These are phyloP conservation scores for Leccinum cinnamomeum DNA, from an alignment of 1,284 basidiomycete species.

Conservation along the genomic window DNA sequence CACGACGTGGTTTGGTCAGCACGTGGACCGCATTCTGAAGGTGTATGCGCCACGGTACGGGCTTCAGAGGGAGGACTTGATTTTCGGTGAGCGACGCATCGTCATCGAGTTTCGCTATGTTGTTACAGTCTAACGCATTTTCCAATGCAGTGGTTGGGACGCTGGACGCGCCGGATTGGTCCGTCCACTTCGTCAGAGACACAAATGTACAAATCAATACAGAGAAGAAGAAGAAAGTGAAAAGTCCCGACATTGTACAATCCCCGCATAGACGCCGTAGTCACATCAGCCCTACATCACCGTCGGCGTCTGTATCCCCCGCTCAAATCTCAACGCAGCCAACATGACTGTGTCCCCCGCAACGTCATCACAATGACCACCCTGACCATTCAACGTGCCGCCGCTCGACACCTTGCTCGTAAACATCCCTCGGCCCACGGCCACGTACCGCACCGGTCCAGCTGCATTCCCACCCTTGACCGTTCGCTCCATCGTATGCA, in stretches of 20 bases:
- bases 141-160: conserved; percentile 62
- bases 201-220: no score
- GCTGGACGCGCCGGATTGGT: conserved; percentile 54
- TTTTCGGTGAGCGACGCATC: conserved; percentile 51
- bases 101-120: neutral
- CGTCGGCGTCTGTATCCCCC: conserved; percentile 6
- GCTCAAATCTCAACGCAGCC: conserved; percentile 24
- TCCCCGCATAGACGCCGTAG: no score
- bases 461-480: conserved; percentile 34
- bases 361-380: conserved; percentile 10
- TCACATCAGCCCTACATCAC: neutral
- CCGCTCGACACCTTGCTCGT: conserved; percentile 53
- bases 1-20: conserved; percentile 69
- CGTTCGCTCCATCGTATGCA: conserved; percentile 57
- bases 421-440: conserved; percentile 39
- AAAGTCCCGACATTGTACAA: conserved; percentile 23
- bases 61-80: conserved; percentile 68
- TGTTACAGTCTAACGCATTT: conserved; percentile 1
- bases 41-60: conserved; percentile 53
- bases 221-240: no score
- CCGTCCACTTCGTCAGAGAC: conserved; percentile 36
- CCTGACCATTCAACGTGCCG: neutral
- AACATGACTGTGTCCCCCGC: conserved; percentile 27
- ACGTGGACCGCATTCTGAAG: conserved; percentile 62
- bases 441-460: conserved; percentile 43